These are phyloP conservation scores for Fusarium lyarnte DNA, from an alignment of 2,329 filamentous ascomycete species.

Conservation along the genomic window DNA sequence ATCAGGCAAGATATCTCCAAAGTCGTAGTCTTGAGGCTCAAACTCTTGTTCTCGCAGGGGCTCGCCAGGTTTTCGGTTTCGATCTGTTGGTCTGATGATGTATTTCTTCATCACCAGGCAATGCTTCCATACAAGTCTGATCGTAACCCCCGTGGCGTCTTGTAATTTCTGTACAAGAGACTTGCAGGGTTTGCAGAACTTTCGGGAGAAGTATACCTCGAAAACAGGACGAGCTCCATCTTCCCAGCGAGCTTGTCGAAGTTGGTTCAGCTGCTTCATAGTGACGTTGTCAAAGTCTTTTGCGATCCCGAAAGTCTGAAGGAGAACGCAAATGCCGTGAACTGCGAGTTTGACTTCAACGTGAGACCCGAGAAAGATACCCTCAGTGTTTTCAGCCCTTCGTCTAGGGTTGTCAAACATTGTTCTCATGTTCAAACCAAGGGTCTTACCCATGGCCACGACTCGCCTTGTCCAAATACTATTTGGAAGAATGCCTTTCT, in stretches of 20 bases:
- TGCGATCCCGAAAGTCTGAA: conserved; percentile 42
- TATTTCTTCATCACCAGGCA: conserved; percentile 45
- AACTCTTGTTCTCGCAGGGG: background rate
- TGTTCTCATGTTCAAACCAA: conserved; percentile 45
- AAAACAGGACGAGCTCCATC: conserved; percentile 43
- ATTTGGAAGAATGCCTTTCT: conserved; percentile 43
- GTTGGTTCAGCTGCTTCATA: conserved; percentile 28
- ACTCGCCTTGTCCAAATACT: conserved; percentile 46
- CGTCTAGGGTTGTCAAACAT: conserved; percentile 42
- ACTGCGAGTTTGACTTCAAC: conserved; percentile 54
- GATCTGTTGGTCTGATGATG: background rate
- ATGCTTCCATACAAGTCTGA: conserved; percentile 44
- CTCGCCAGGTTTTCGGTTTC: background rate
- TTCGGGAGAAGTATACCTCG: conserved; percentile 50
- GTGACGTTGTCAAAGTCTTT: conserved; percentile 36
- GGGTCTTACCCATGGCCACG: conserved; percentile 41
- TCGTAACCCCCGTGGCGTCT: conserved; percentile 40
- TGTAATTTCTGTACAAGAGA: conserved; percentile 41
- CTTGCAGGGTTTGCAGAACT: conserved; percentile 45
- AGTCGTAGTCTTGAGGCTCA: conserved; percentile 38
- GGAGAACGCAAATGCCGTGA: conserved; percentile 44
- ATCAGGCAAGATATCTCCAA: conserved; percentile 27
- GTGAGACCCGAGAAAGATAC: conserved; percentile 49
- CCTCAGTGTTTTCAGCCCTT: conserved; percentile 7
- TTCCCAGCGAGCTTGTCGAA: conserved; percentile 39